These are phyloP conservation scores for Rhizophagus sp. DNA, from an alignment of 192 early-diverging fungal species.

Conservation along the genomic window DNA sequence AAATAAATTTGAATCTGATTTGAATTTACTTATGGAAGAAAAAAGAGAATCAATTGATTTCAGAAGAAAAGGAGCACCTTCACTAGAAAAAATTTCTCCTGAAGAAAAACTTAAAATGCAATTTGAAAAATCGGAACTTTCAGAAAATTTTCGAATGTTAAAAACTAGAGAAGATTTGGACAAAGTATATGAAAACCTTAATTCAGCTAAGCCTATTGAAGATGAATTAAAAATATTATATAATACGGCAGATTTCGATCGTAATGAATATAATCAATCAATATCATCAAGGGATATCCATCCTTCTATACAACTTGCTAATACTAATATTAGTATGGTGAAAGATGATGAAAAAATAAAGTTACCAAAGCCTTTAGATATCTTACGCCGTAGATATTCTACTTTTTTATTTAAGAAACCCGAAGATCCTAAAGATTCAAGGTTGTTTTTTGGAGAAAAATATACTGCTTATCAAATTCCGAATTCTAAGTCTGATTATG, in stretches of 20 bases:
- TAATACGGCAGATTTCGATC: not conserved
- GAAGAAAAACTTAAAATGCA: not conserved
- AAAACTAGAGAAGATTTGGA: not conserved
- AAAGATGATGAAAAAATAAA: not conserved
- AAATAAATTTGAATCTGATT: not conserved
- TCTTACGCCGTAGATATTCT: not conserved
- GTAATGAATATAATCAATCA: not conserved
- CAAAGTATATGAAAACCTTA: not conserved
- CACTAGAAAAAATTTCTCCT: no score
- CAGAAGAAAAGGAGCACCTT: no score
- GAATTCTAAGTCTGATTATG: not conserved
- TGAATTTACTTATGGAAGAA: not conserved
- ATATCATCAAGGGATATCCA: not conserved
- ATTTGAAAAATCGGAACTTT: not conserved
- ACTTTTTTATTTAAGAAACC: slow-evolving; percentile 11
- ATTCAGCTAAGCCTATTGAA: not conserved
- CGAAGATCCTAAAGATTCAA: not conserved
- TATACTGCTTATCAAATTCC: slow-evolving; percentile 14
- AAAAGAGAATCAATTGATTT: not conserved
- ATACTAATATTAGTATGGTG: not conserved
- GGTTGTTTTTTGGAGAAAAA: slow-evolving; percentile 6
- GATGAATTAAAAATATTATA: not conserved
- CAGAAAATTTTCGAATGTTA: not conserved
- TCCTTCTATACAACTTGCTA: not conserved
- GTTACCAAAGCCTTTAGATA: not conserved